Percentiles rank a stretch among this genome's conserved stretches.
Evolutionary conservation across 2,329 filamentous ascomycete genomes (phyloP).

Genomic region (Xylariaceae sp.): DNA sequence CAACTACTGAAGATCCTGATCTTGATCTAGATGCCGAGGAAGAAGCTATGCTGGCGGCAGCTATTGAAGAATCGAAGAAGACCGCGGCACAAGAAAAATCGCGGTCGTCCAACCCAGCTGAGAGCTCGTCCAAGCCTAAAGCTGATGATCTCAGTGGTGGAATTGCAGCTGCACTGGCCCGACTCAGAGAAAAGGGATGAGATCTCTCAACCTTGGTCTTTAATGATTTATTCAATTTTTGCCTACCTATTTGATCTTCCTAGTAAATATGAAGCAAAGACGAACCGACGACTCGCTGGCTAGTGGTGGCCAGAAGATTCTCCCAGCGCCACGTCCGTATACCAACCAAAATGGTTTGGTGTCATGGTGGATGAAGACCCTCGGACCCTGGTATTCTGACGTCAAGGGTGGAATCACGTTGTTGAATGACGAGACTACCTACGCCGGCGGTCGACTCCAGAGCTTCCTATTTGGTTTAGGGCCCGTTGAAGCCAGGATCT

Average conservation of each 20-base stretch:
- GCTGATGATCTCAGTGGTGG: slow-evolving; percentile 50
- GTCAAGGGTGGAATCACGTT: background rate
- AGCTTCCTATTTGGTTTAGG: background rate
- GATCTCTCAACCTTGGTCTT: background rate
- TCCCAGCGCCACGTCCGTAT: slow-evolving; percentile 1
- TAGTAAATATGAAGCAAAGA: background rate
- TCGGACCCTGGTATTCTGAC: background rate
- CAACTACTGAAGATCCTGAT: slow-evolving; percentile 24
- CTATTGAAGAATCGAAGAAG: slow-evolving; percentile 43
- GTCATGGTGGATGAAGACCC: background rate
- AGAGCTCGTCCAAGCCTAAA: slow-evolving; percentile 23
- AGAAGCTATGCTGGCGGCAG: slow-evolving; percentile 46
- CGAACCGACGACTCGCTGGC: background rate
- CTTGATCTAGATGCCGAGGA: slow-evolving; percentile 43
- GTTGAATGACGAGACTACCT: background rate
- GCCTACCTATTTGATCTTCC: background rate
- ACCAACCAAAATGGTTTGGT: slow-evolving; percentile 1
- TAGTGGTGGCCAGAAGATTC: background rate
- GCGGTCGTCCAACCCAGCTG: slow-evolving; percentile 13
- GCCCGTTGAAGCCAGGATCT: background rate
- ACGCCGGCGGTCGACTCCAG: background rate
- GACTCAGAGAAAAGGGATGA: slow-evolving; percentile 44
- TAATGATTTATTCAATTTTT: background rate
- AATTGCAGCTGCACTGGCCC: slow-evolving; percentile 57
- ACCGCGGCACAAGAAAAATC: slow-evolving; percentile 32